Evolutionary conservation across 2,329 filamentous ascomycete species (phyloP).

Genomic region (Septoria petroselini): DNA sequence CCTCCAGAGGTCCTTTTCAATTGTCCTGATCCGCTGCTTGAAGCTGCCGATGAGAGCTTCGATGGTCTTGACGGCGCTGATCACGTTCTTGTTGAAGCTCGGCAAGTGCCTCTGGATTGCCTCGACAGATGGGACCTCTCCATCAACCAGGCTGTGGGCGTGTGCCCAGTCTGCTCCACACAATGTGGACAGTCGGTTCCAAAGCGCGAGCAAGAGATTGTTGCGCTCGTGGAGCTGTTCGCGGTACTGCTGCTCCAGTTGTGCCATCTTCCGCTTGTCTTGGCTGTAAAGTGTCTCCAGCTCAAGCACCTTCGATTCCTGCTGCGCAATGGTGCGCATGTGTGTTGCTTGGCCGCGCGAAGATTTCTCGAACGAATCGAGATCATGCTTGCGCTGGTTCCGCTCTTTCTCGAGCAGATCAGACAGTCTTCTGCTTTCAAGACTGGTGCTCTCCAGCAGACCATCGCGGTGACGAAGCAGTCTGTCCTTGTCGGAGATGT

Average conservation of each 20-base stretch:
- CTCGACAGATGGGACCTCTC: conserved; percentile 79
- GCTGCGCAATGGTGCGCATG: conserved; percentile 77
- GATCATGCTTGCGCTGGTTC: conserved; percentile 77
- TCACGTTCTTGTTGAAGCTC: conserved; percentile 84
- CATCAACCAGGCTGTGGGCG: conserved; percentile 82
- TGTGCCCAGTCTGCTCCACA: conserved; percentile 93
- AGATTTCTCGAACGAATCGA: conserved; percentile 81
- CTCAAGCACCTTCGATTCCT: conserved; percentile 80
- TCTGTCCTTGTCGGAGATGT: conserved; percentile 84
- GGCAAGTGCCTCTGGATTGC: conserved; percentile 80
- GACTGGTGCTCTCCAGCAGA: conserved; percentile 79
- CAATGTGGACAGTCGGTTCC: conserved; percentile 80
- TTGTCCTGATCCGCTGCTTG: conserved; percentile 71
- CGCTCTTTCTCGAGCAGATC: conserved; percentile 92
- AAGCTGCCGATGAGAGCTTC: conserved; percentile 77
- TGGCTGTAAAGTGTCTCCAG: conserved; percentile 75
- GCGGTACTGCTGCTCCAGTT: conserved; percentile 74
- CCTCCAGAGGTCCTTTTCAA: conserved; percentile 87
- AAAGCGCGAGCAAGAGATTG: conserved; percentile 79
- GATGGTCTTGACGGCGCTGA: conserved; percentile 81
- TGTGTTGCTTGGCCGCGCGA: conserved; percentile 85
- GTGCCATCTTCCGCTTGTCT: conserved; percentile 72
- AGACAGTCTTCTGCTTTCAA: conserved; percentile 79
- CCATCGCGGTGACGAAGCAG: conserved; percentile 85
- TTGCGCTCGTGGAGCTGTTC: conserved; percentile 90